Evolutionary conservation across 495 filamentous ascomycete genomes (phyloP).

Genomic region (Daldinia concentrica): DNA sequence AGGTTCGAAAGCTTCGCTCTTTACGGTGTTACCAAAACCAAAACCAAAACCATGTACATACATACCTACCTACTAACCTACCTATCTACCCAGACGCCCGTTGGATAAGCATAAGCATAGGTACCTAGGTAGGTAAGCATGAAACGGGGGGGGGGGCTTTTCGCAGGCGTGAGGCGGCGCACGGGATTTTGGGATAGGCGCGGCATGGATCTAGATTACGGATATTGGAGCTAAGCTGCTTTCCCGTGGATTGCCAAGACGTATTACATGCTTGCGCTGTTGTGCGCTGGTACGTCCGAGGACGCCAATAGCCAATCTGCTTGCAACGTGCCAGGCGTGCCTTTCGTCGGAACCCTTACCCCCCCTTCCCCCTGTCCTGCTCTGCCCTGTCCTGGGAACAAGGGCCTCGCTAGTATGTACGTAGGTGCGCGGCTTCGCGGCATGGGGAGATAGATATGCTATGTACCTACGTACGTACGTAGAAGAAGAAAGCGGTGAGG

Average conservation of each 20-base stretch:
- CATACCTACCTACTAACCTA: too few relatives aligned
- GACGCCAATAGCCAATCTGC: constrained; percentile 13
- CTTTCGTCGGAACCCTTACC: not conserved
- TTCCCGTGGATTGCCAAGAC: not conserved
- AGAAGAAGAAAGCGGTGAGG: constrained; percentile 1
- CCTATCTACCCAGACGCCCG: not conserved
- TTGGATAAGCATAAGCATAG: not conserved
- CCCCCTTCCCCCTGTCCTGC: not conserved
- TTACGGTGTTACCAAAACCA: not conserved
- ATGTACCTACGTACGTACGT: not conserved
- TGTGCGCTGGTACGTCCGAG: not conserved
- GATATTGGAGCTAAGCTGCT: constrained; percentile 2
- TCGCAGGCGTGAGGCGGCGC: constrained; percentile 2
- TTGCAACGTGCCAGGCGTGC: constrained; percentile 5
- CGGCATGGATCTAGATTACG: constrained; percentile 16
- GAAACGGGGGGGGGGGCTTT: not conserved
- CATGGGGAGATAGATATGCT: not conserved
- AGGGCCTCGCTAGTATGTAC: constrained; percentile 1
- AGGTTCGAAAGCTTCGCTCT: not conserved
- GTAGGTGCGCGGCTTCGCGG: not conserved
- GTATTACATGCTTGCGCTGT: not conserved
- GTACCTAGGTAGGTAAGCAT: not conserved
- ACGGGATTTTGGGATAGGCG: constrained; percentile 10
- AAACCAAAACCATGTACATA: not conserved
- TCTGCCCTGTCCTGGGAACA: not conserved